phyloP scores from a whole-genome alignment of 2,329 filamentous ascomycete genomes.

The Penicillium aurantiogriseum region DNA sequence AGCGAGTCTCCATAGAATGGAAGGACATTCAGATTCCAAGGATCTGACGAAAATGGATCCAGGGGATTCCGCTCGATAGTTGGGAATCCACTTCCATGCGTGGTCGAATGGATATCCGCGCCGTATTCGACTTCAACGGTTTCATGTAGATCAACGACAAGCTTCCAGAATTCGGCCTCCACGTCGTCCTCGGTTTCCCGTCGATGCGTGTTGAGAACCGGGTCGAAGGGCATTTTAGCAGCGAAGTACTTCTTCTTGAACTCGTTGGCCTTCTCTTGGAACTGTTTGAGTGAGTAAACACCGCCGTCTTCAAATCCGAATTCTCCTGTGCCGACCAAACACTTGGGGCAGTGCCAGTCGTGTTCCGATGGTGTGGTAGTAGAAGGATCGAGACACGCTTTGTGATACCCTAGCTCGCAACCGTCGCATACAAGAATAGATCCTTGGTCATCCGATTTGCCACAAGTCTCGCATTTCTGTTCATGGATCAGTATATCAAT shows the following conservation, averaged over 20 bases:
- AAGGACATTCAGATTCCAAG: conserved; percentile 93
- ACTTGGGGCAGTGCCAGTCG: conserved; percentile 95
- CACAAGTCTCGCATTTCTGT: conserved; percentile 82
- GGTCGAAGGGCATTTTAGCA: conserved; percentile 83
- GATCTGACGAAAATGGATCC: conserved; percentile 82
- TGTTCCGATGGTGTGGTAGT: conserved; percentile 72
- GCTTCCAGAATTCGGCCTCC: conserved; percentile 92
- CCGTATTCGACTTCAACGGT: conserved; percentile 98
- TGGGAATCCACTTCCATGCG: conserved; percentile 94
- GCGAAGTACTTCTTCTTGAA: conserved; percentile 96
- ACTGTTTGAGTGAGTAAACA: conserved; percentile 90
- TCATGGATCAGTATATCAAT: conserved; percentile 29
- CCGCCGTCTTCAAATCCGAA: conserved; percentile 98
- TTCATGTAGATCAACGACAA: conserved; percentile 90
- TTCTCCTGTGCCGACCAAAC: conserved; percentile 91
- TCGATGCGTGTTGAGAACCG: conserved; percentile 73
- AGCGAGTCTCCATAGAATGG: conserved; percentile 88
- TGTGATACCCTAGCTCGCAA: conserved; percentile 86
- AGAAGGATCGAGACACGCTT: conserved; percentile 82
- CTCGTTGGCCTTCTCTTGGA: conserved; percentile 90
- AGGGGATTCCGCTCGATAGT: conserved; percentile 88
- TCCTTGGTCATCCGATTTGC: conserved; percentile 69
- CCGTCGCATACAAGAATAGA: conserved; percentile 82
- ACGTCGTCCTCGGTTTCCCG: conserved; percentile 93
- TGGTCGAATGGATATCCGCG: conserved; percentile 96